These are phyloP conservation scores for Endothia cerciana DNA, from an alignment of 2,329 filamentous ascomycete species.

Conservation along the genomic window DNA sequence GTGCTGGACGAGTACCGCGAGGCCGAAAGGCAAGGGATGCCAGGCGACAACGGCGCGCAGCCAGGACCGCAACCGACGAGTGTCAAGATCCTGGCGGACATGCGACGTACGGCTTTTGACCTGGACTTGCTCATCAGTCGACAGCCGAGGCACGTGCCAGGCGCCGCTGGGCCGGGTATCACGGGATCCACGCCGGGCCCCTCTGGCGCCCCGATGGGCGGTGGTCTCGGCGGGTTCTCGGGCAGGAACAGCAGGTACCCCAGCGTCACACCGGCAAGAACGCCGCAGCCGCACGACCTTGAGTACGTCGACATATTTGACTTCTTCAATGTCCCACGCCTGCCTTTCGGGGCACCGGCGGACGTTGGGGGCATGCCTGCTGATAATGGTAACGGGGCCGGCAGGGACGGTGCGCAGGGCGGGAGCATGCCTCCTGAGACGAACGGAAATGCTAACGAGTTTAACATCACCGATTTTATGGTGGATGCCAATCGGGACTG, in stretches of 20 bases:
- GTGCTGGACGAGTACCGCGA: slow-evolving; percentile 87
- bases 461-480: slow-evolving; percentile 80
- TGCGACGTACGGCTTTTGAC: slow-evolving; percentile 89
- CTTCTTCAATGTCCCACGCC: slow-evolving; percentile 87
- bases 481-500: slow-evolving; percentile 75
- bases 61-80: slow-evolving; percentile 60
- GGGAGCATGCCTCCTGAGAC: slow-evolving; percentile 28
- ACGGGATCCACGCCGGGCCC: slow-evolving; percentile 32
- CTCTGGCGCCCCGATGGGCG: background rate
- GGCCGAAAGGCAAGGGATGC: slow-evolving; percentile 65
- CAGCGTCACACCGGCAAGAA: slow-evolving; percentile 64
- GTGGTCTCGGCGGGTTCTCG: slow-evolving; percentile 24
- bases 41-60: slow-evolving; percentile 51
- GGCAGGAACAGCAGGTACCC: slow-evolving; percentile 49
- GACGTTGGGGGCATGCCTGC: slow-evolving; percentile 31
- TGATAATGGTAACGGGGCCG: slow-evolving; percentile 30
- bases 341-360: slow-evolving; percentile 54
- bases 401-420: slow-evolving; percentile 27
- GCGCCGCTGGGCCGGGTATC: slow-evolving; percentile 29
- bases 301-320: slow-evolving; percentile 94
- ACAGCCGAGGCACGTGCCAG: slow-evolving; percentile 52
- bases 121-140: slow-evolving; percentile 87
- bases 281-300: slow-evolving; percentile 78
- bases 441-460: slow-evolving; percentile 57
- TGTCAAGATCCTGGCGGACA: slow-evolving; percentile 86